phyloP scores from a whole-genome alignment of 176 grass and related monocot genomes.

The Sorghum bicolor region DNA sequence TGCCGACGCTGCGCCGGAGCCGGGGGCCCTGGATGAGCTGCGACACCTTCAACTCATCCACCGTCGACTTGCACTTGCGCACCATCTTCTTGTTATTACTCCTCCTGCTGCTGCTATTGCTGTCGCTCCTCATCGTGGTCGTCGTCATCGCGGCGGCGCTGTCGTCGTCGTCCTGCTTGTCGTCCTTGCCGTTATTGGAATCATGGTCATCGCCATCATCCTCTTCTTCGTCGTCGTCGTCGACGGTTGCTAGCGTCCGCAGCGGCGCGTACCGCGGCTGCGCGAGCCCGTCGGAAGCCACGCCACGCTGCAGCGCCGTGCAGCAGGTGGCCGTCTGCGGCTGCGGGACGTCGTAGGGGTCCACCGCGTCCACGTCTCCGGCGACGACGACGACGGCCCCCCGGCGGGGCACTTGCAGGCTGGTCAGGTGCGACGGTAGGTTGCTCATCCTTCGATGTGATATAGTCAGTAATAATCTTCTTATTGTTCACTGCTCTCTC shows the following conservation, averaged over 20 bases:
- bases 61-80: constrained; percentile 46
- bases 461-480: not conserved
- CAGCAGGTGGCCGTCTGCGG: constrained; percentile 46
- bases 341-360: constrained; percentile 12
- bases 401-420: constrained; percentile 17
- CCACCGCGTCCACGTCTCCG: not conserved
- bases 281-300: constrained; percentile 1
- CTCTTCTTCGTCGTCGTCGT: not conserved
- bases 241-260: constrained; percentile 11
- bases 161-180: not conserved
- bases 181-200: not conserved
- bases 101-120: not conserved
- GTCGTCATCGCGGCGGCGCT: not conserved
- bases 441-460: constrained; percentile 24
- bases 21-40: constrained; percentile 19
- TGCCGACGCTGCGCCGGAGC: constrained; percentile 53
- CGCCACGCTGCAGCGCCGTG: constrained; percentile 47
- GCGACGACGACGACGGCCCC: not conserved
- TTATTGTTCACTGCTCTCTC: not conserved
- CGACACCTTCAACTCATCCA: constrained; percentile 26
- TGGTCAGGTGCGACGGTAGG: constrained; percentile 44
- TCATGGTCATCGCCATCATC: not conserved
- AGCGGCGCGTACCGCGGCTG: constrained; percentile 36
- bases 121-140: not conserved
- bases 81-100: not conserved